These are phyloP conservation scores for Arabis hirsuta DNA, from an alignment of 345 rosid species.

Conservation along the genomic window DNA sequence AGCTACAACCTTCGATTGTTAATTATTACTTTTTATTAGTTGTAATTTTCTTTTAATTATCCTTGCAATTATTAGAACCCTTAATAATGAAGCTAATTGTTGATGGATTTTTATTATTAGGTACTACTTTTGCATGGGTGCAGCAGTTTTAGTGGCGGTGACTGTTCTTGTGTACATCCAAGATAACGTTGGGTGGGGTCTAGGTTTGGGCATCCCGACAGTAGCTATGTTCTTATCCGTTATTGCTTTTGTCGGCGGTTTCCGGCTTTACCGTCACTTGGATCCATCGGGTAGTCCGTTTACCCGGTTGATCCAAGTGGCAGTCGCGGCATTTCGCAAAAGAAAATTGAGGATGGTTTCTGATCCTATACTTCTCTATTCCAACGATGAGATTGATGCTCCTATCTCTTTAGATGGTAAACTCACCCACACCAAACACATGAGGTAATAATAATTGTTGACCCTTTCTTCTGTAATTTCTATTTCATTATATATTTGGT, in stretches of 20 bases:
- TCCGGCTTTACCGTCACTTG: constrained; percentile 72
- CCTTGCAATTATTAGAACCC: not conserved
- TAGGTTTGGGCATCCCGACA: constrained; percentile 85
- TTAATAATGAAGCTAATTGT: constrained; percentile 1
- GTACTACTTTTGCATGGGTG: constrained; percentile 88
- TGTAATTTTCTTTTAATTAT: not conserved
- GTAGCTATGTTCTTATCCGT: constrained; percentile 71
- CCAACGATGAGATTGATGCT: constrained; percentile 71
- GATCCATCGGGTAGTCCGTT: constrained; percentile 90
- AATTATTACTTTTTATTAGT: not conserved
- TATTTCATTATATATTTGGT: not conserved
- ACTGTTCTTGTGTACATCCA: constrained; percentile 81
- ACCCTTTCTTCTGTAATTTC: not conserved
- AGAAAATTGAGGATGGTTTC: constrained; percentile 55
- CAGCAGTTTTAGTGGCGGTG: constrained; percentile 63
- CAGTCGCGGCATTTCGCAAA: constrained; percentile 69
- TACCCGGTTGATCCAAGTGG: constrained; percentile 78
- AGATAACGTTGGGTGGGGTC: constrained; percentile 85
- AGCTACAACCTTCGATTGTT: too few relatives aligned
- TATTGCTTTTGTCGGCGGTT: constrained; percentile 59
- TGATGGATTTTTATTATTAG: constrained; percentile 21
- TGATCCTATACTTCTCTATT: constrained; percentile 55
- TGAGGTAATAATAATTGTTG: constrained; percentile 50
- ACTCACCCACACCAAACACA: constrained; percentile 64
- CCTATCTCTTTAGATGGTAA: constrained; percentile 70